Evolutionary conservation across 2,329 filamentous ascomycete species (phyloP), one percentile per base, ranked within the genome.

Genomic region (Fusarium sulawesiense): DNA sequence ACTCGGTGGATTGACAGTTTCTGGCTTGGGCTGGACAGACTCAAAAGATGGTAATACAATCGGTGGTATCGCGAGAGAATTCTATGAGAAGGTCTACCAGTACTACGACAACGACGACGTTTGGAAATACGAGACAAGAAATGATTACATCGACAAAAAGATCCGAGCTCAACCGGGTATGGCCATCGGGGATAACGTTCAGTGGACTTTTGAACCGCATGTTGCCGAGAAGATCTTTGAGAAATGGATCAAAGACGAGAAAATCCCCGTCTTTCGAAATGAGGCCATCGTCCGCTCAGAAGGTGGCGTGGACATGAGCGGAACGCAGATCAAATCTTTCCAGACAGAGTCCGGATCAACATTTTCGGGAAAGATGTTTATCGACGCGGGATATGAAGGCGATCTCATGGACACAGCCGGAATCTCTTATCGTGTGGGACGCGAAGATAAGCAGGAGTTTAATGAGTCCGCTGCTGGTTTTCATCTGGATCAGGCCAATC

Each of bases 181-280:
- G 0, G 70, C 70, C 10, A 68, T 72, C 2, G 69, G 30, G 5
- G 61, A 59, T 18, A 64, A 72, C 34, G 46, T 72, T 12, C 70
- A 72, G 7, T 72, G 69, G 70, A 72, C 70, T 0, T 72, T 72
- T 21, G 70, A 72, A 18, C 69, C 70, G 1, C 72, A 70, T 20
- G 70, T 68, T 0, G 69, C 70, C 1, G 70, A 72, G 34, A 21
- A 48, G 6, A 70, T 72, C 4, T 49, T 55, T 44, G 70, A 72
- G 53, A 50, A 45, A 12, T 71, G 69, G 69, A 46, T 71, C 14
- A 60, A 72, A 13, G 68, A 71, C 10, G 69, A 61, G 14, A 53
- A 68, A 7, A 70, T 71, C 7, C 23, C 62, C 1, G 42, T 71
- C 14, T 72, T 70, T 23, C 68, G 68, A 2, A 72, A 71, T 13